Evolutionary conservation across 805 yeast genomes (phyloP).

Genomic region (Wickerhamomyces bovis): DNA sequence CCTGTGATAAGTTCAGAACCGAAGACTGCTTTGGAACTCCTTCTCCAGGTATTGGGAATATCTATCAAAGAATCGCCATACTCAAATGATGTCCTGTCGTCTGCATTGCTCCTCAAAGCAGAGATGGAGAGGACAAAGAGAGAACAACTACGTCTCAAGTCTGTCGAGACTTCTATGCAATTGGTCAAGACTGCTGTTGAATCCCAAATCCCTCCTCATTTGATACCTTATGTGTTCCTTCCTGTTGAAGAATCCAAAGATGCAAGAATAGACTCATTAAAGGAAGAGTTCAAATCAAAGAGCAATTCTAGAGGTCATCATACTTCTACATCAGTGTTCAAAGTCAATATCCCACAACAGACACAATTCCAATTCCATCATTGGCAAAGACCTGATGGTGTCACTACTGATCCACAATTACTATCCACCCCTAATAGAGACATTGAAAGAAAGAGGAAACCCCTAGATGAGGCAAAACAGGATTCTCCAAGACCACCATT

Average conservation of each 20-base stretch:
- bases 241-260: constrained; percentile 6
- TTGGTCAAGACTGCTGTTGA: constrained; percentile 30
- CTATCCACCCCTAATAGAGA: constrained; percentile 2
- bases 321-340: constrained; percentile 21
- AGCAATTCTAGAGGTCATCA: background rate
- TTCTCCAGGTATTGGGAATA: constrained; percentile 4
- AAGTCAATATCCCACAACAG: constrained; percentile 22
- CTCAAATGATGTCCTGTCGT: constrained; percentile 30
- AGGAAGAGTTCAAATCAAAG: background rate
- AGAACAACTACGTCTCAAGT: constrained; percentile 27
- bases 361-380: constrained; percentile 26
- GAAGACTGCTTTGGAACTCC: background rate
- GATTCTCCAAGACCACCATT: background rate
- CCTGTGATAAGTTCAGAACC: background rate
- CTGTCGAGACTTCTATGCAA: constrained; percentile 29
- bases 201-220: constrained; percentile 30
- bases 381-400: constrained; percentile 23
- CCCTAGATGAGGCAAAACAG: background rate
- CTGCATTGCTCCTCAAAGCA: constrained; percentile 29
- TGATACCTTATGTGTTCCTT: constrained; percentile 32
- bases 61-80: constrained; percentile 29
- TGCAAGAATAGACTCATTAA: background rate
- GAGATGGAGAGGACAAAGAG: constrained; percentile 38
- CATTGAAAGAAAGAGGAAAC: constrained; percentile 7
- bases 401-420: constrained; percentile 3